A percentile compares a stretch with the other conserved stretches of the same genome.
Conservation (phyloP, 768 basidiomycete genomes). For the Termitomyces sp. region DNA sequence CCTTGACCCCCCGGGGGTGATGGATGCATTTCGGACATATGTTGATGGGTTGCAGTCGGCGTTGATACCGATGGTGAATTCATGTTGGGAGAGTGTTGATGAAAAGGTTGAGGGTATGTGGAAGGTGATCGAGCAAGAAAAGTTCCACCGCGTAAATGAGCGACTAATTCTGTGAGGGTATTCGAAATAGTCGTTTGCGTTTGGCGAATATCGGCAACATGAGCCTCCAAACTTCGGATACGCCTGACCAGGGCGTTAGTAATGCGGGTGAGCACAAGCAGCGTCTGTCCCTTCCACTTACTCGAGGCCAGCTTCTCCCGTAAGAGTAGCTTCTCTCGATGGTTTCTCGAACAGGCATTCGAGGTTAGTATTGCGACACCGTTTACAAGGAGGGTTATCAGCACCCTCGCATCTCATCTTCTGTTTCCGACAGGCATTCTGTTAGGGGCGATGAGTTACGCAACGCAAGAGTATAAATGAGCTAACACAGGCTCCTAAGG, state of each 20-base stretch:
- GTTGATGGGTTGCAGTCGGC: conserved; percentile 40
- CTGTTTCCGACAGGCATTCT: conserved; percentile 96
- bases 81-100: conserved; percentile 63
- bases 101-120: conserved; percentile 48
- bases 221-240: conserved; percentile 82
- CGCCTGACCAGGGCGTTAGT: conserved; percentile 51
- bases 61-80: conserved; percentile 57
- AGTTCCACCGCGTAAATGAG: conserved; percentile 63
- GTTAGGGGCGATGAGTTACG: conserved; percentile 13
- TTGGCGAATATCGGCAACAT: conserved; percentile 79
- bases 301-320: conserved; percentile 89
- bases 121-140: conserved; percentile 62
- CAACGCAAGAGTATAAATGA: background rate
- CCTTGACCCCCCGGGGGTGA: conserved; percentile 31
- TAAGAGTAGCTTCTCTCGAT: conserved; percentile 78
- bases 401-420: conserved; percentile 98
- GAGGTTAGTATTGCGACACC: conserved; percentile 85
- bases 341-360: conserved; percentile 97
- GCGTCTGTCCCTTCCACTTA: conserved; percentile 35
- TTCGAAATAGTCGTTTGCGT: conserved; percentile 74
- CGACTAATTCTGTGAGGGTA: conserved; percentile 76
- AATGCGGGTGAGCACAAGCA: conserved; percentile 7
- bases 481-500: conserved; percentile 75
- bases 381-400: conserved; percentile 94
- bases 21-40: conserved; percentile 36